phyloP scores from a whole-genome alignment of 1,284 basidiomycete species.

The Ceratobasidium sp. region DNA sequence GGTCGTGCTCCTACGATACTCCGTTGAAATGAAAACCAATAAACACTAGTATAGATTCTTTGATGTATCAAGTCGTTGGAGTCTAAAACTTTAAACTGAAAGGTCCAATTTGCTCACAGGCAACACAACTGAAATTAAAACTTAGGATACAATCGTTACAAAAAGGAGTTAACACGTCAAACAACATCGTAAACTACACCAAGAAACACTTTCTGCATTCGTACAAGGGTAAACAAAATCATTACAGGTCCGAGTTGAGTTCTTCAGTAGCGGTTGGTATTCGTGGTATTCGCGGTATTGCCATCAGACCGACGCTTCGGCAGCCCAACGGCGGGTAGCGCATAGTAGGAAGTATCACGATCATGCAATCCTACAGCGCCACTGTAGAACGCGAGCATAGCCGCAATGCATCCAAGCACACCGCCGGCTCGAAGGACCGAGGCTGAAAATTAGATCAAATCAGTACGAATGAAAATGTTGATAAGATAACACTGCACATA shows the following conservation, averaged over 20 bases:
- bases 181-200: not conserved
- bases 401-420: constrained; percentile 76
- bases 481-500: constrained; percentile 59
- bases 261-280: constrained; percentile 24
- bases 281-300: not conserved
- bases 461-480: not conserved
- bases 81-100: too few relatives aligned
- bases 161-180: not conserved
- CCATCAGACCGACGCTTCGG: constrained; percentile 40
- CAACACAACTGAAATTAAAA: not conserved
- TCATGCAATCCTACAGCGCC: constrained; percentile 72
- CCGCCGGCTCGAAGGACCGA: constrained; percentile 75
- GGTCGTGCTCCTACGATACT: not conserved
- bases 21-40: not conserved
- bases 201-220: not conserved
- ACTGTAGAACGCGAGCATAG: constrained; percentile 77
- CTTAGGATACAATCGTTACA: not conserved
- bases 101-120: not conserved
- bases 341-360: constrained; percentile 57
- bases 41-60: too few relatives aligned
- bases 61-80: too few relatives aligned
- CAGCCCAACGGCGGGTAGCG: constrained; percentile 38
- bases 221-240: not conserved
- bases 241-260: not conserved
- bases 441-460: not conserved